A percentile compares a stretch with the other conserved stretches of the same genome.
Evolutionary conservation across 768 basidiomycete genomes (phyloP).

Genomic region (Phaeolepiota aurea): DNA sequence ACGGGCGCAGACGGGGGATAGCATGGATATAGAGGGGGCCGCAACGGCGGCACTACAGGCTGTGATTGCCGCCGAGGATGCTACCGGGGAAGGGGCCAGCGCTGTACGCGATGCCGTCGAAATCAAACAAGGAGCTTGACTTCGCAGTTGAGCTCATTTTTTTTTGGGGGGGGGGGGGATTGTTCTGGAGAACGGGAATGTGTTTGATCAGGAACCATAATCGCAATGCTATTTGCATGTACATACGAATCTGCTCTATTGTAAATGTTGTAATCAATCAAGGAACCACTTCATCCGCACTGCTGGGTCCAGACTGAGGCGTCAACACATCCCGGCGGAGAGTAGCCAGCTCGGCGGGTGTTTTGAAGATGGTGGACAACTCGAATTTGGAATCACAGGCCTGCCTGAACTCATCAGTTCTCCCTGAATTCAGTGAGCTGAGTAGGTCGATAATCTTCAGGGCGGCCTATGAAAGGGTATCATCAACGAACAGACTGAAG

Average conservation of each 20-base stretch:
- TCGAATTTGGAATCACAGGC: constrained; percentile 46
- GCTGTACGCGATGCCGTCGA: constrained; percentile 18
- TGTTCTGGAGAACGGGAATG: too few relatives aligned
- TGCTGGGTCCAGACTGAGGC: not conserved
- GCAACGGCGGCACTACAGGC: constrained; percentile 23
- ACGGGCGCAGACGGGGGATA: constrained; percentile 12
- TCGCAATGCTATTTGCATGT: too few relatives aligned
- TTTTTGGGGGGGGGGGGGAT: too few relatives aligned
- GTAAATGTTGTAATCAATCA: too few relatives aligned
- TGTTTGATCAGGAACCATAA: too few relatives aligned
- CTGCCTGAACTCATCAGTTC: constrained; percentile 53
- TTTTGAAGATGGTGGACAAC: constrained; percentile 62
- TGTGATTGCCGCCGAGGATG: constrained; percentile 6
- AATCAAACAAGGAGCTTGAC: constrained; percentile 23
- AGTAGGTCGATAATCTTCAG: constrained; percentile 41
- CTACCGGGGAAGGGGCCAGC: constrained; percentile 5
- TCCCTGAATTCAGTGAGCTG: constrained; percentile 35
- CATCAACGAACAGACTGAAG: too few relatives aligned
- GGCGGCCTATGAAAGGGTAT: constrained; percentile 37
- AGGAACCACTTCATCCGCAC: constrained; percentile 3
- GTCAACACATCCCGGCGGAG: constrained; percentile 22
- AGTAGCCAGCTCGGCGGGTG: constrained; percentile 36
- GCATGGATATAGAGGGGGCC: constrained; percentile 15
- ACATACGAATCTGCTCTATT: too few relatives aligned
- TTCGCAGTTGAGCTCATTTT: too few relatives aligned